Percentiles rank a stretch among this genome's conserved stretches.
Conservation (phyloP, 805 yeast species). For the Monosporozyma solicola region DNA sequence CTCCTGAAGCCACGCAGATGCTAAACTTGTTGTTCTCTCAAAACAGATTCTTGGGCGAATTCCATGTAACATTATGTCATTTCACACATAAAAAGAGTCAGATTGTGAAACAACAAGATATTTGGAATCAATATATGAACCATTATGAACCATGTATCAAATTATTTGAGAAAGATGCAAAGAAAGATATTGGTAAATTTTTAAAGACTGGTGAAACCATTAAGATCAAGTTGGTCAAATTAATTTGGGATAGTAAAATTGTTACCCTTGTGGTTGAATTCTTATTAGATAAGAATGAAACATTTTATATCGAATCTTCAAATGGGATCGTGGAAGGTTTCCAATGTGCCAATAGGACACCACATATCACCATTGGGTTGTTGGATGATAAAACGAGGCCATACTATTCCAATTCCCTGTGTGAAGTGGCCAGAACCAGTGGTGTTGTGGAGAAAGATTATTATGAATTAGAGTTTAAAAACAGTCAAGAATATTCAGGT, state of each 20-base stretch:
- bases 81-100: constrained; percentile 27
- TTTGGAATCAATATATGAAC: constrained; percentile 24
- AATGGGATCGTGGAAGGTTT: constrained; percentile 12
- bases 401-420: constrained; percentile 41
- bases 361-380: constrained; percentile 75
- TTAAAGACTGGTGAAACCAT: constrained; percentile 25
- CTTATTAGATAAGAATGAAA: constrained; percentile 1
- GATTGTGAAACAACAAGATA: constrained; percentile 13
- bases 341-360: constrained; percentile 34
- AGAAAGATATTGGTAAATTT: constrained; percentile 2
- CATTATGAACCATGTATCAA: constrained; percentile 13
- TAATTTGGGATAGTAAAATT: constrained; percentile 44
- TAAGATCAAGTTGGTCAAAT: constrained; percentile 33
- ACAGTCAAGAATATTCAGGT: constrained; percentile 9
- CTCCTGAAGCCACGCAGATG: not conserved
- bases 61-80: constrained; percentile 67
- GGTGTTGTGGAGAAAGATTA: constrained; percentile 1
- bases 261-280: constrained; percentile 45
- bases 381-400: constrained; percentile 38
- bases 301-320: constrained; percentile 8
- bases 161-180: not conserved
- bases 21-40: constrained; percentile 2
- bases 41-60: constrained; percentile 40
- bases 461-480: constrained; percentile 7
- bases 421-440: constrained; percentile 11